Evolutionary conservation across 768 basidiomycete genomes (phyloP).

Genomic region (Lentinula guzmanii): DNA sequence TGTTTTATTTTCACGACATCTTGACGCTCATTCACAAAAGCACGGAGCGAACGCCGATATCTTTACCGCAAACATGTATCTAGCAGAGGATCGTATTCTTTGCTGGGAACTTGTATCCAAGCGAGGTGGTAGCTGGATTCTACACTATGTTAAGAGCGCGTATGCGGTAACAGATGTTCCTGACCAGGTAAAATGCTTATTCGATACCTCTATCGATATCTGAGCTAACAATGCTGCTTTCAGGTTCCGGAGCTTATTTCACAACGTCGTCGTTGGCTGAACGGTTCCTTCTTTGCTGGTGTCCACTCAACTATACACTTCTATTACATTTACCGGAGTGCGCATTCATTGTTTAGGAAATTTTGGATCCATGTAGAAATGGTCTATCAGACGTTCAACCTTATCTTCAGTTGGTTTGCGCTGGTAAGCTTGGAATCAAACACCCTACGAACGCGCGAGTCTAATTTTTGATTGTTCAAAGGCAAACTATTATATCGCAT

Average conservation of each 20-base stretch:
- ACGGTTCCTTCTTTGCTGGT: slow-evolving; percentile 97
- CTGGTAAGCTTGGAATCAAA: slow-evolving; percentile 40
- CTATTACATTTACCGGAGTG: slow-evolving; percentile 90
- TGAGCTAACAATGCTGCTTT: neutral
- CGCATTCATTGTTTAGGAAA: slow-evolving; percentile 77
- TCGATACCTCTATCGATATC: neutral
- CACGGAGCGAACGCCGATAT: slow-evolving; percentile 84
- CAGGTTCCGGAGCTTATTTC: slow-evolving; percentile 90
- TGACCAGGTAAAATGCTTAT: slow-evolving; percentile 53
- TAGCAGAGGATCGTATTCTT: slow-evolving; percentile 89
- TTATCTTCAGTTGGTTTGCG: slow-evolving; percentile 91
- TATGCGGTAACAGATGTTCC: slow-evolving; percentile 93
- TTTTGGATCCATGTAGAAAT: slow-evolving; percentile 95
- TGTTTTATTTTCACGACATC: neutral
- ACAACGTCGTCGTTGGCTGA: slow-evolving; percentile 94
- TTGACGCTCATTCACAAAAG: slow-evolving; percentile 19
- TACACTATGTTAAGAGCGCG: slow-evolving; percentile 96
- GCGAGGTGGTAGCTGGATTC: slow-evolving; percentile 79
- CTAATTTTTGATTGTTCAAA: slow-evolving; percentile 14
- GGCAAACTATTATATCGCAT: slow-evolving; percentile 92
- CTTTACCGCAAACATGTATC: slow-evolving; percentile 95
- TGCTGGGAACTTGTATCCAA: slow-evolving; percentile 99
- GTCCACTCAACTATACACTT: slow-evolving; percentile 92
- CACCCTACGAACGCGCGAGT: neutral
- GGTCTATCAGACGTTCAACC: slow-evolving; percentile 84